phyloP scores from a whole-genome alignment of 2,329 filamentous ascomycete genomes.

The Tolypocladium pustulatum region DNA sequence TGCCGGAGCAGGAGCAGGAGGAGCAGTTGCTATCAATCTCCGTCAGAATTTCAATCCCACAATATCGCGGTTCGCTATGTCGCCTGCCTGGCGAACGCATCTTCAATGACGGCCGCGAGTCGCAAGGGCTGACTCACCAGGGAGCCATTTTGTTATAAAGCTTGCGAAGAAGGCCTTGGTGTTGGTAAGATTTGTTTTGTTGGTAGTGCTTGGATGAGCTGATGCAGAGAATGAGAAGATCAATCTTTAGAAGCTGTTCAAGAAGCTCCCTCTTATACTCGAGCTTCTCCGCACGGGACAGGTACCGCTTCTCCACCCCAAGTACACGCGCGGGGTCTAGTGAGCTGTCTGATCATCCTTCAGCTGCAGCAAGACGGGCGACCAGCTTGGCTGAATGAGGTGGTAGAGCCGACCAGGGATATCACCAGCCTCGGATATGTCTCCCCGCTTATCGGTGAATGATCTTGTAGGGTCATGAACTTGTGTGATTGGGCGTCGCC shows the following conservation, averaged over 20 bases:
- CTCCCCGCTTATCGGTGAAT: neutral
- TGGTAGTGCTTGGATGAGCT: neutral
- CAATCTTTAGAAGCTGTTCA: neutral
- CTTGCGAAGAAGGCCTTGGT: neutral
- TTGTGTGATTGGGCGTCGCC: neutral
- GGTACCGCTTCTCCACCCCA: neutral
- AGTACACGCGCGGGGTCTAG: neutral
- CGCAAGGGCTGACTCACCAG: neutral
- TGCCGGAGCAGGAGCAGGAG: slow-evolving; percentile 11
- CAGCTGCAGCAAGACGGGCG: neutral
- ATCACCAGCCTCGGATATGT: neutral
- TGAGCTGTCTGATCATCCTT: neutral
- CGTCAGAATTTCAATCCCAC: neutral
- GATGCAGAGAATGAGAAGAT: neutral
- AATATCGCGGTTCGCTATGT: neutral
- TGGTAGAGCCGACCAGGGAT: neutral
- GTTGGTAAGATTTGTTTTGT: neutral
- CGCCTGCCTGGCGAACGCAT: neutral
- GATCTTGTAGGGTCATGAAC: neutral
- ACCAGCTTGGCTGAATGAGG: neutral
- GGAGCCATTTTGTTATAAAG: neutral
- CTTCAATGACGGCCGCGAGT: neutral
- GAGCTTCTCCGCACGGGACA: neutral
- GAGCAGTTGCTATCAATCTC: slow-evolving; percentile 7
- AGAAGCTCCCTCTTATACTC: slow-evolving; percentile 4